Conservation (phyloP, 2,329 filamentous ascomycete genomes). For the Pseudogymnoascus sp. region DNA sequence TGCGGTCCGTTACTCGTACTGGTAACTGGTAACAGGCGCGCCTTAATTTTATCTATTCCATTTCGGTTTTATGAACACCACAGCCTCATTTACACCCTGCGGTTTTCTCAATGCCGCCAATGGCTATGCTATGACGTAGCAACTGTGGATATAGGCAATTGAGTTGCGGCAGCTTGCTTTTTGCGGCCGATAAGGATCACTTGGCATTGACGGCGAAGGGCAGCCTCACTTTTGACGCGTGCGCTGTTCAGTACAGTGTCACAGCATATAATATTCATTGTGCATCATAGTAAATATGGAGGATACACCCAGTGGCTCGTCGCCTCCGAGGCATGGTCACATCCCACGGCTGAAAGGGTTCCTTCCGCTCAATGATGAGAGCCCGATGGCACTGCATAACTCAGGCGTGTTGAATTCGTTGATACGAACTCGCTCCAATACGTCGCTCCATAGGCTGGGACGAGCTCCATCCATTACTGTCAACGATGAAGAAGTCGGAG, state of each 20-base stretch:
- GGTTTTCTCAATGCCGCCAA: not conserved
- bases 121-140: not conserved
- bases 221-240: not conserved
- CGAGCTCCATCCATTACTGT: not conserved
- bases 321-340: slow-evolving; percentile 18
- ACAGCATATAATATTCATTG: not conserved
- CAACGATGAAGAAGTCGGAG: not conserved
- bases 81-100: slow-evolving; percentile 1
- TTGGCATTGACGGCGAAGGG: not conserved
- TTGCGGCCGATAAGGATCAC: not conserved
- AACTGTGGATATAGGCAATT: not conserved
- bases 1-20: not conserved
- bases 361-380: slow-evolving; percentile 22
- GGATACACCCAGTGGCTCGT: slow-evolving; percentile 2
- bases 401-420: slow-evolving; percentile 22
- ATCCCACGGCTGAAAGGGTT: slow-evolving; percentile 21
- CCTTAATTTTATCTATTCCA: not conserved
- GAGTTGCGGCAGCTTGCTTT: not conserved
- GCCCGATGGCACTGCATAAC: slow-evolving; percentile 26
- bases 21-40: not conserved
- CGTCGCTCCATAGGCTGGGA: slow-evolving; percentile 17
- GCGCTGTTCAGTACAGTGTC: not conserved
- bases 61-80: not conserved
- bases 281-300: not conserved
- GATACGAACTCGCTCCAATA: slow-evolving; percentile 24